These are phyloP conservation scores for Fistulina hepatica DNA, from an alignment of 1,284 basidiomycete species.

Conservation along the genomic window DNA sequence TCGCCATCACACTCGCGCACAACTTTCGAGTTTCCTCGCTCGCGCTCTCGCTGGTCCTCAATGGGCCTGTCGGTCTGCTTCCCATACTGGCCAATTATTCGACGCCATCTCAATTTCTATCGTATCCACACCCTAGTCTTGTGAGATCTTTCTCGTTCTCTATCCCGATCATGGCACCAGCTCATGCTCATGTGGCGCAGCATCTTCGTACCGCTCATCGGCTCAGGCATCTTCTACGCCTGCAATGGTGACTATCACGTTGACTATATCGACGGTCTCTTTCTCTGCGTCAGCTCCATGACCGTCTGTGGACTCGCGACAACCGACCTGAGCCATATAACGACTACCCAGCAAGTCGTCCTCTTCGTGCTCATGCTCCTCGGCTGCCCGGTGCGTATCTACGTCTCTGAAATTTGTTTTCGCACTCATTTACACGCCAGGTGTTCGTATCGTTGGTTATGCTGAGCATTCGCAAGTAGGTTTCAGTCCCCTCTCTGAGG, in stretches of 20 bases:
- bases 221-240: constrained; percentile 66
- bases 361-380: constrained; percentile 64
- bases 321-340: constrained; percentile 63
- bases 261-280: constrained; percentile 66
- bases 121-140: constrained; percentile 34
- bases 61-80: too few relatives aligned
- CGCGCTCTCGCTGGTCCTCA: too few relatives aligned
- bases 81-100: constrained; percentile 13
- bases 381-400: constrained; percentile 52
- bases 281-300: constrained; percentile 67
- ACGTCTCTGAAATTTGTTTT: neutral
- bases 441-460: constrained; percentile 63
- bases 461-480: constrained; percentile 54
- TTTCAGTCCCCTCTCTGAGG: constrained; percentile 6
- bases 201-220: constrained; percentile 63
- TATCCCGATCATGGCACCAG: neutral
- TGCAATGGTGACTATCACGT: constrained; percentile 56
- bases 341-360: constrained; percentile 66
- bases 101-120: constrained; percentile 35
- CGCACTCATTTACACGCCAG: constrained; percentile 25
- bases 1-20: too few relatives aligned
- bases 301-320: constrained; percentile 71
- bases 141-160: constrained; percentile 20
- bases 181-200: constrained; percentile 26
- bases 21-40: too few relatives aligned